Evolutionary conservation across 2,329 filamentous ascomycete genomes (phyloP).

Genomic region (Pseudogymnoascus sp.): DNA sequence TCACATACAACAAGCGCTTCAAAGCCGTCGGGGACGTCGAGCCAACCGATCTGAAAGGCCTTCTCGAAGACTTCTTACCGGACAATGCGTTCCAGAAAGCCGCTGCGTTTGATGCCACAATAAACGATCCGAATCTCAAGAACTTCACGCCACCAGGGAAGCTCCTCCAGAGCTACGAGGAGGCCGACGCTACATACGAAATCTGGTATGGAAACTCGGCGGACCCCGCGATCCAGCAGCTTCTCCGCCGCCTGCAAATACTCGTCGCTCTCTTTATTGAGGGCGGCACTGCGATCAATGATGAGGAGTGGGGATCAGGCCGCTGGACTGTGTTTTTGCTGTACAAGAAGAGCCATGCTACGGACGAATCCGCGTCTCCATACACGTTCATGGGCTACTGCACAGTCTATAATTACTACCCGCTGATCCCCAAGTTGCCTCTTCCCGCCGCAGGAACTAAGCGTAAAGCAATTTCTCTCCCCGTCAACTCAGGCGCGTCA

Average conservation of each 20-base stretch:
- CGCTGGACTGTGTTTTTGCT: slow-evolving; percentile 91
- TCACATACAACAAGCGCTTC: slow-evolving; percentile 66
- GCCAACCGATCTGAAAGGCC: slow-evolving; percentile 59
- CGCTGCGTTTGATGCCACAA: background rate
- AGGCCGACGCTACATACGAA: slow-evolving; percentile 61
- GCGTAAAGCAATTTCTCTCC: slow-evolving; percentile 11
- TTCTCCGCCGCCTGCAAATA: slow-evolving; percentile 76
- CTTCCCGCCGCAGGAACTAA: background rate
- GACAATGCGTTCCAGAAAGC: slow-evolving; percentile 40
- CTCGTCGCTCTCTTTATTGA: slow-evolving; percentile 85
- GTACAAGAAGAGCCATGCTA: slow-evolving; percentile 53
- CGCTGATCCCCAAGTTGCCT: slow-evolving; percentile 27
- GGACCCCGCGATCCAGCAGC: slow-evolving; percentile 58
- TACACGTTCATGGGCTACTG: slow-evolving; percentile 85
- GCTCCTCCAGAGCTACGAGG: slow-evolving; percentile 55
- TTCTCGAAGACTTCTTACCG: slow-evolving; percentile 51
- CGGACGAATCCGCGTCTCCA: slow-evolving; percentile 38
- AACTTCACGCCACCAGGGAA: slow-evolving; percentile 67
- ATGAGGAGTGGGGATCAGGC: slow-evolving; percentile 63
- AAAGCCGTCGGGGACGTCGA: slow-evolving; percentile 57
- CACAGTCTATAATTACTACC: slow-evolving; percentile 66
- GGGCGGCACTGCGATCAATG: slow-evolving; percentile 68
- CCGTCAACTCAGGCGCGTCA: slow-evolving; percentile 31
- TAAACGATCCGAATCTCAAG: slow-evolving; percentile 20
- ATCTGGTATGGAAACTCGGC: slow-evolving; percentile 73